Percentiles rank a stretch among this genome's conserved stretches.
Evolutionary conservation across 2,329 filamentous ascomycete species (phyloP).

Genomic region (Falciphora oryzae): DNA sequence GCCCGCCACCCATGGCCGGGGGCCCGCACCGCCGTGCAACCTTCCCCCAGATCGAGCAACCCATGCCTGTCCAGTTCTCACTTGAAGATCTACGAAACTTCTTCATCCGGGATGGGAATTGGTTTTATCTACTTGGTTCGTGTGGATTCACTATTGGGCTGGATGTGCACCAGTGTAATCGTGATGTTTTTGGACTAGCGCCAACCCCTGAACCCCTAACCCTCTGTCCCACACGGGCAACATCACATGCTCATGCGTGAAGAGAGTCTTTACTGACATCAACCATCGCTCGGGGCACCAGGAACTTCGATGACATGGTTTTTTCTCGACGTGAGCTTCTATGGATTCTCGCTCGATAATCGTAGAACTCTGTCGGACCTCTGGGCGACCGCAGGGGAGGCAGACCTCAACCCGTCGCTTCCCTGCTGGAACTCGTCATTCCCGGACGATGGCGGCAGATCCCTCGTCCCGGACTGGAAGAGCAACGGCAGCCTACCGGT

Average conservation of each 20-base stretch:
- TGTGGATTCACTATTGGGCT: neutral
- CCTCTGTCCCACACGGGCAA: neutral
- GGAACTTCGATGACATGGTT: slow-evolving; percentile 46
- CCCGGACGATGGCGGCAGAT: slow-evolving; percentile 34
- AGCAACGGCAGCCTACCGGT: slow-evolving; percentile 31
- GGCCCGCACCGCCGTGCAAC: neutral
- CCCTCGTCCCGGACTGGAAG: slow-evolving; percentile 37
- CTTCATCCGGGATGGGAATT: slow-evolving; percentile 43
- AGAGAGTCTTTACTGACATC: slow-evolving; percentile 21
- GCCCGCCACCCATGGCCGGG: neutral
- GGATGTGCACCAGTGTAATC: too few relatives aligned
- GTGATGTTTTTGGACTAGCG: too few relatives aligned
- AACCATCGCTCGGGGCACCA: slow-evolving; percentile 9
- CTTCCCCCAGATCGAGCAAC: slow-evolving; percentile 17
- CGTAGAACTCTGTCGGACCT: slow-evolving; percentile 35
- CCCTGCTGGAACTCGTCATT: slow-evolving; percentile 40
- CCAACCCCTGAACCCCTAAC: neutral
- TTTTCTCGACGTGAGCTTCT: slow-evolving; percentile 51
- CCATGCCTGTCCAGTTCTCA: slow-evolving; percentile 44
- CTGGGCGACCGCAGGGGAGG: slow-evolving; percentile 32
- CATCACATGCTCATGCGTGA: slow-evolving; percentile 14
- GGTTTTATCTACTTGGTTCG: slow-evolving; percentile 35
- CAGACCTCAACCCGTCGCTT: slow-evolving; percentile 30
- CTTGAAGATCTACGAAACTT: slow-evolving; percentile 42
- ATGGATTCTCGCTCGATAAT: slow-evolving; percentile 47